Conservation (phyloP, 176 grass and related monocot species). For the Thinopyrum elongatum region DNA sequence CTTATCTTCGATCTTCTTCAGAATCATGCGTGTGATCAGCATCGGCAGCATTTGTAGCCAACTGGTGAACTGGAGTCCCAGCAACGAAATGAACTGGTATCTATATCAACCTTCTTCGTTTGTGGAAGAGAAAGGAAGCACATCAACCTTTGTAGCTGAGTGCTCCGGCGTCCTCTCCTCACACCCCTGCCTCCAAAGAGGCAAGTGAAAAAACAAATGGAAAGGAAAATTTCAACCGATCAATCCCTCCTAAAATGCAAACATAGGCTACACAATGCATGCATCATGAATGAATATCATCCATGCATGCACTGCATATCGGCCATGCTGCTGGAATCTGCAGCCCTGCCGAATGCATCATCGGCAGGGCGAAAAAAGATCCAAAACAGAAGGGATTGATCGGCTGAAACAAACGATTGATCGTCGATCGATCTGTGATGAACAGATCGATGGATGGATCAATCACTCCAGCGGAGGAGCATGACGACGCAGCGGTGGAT, state of each 20-base stretch:
- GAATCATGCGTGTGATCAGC: background rate
- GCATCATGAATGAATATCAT: background rate
- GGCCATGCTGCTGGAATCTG: constrained; percentile 24
- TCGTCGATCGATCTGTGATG: background rate
- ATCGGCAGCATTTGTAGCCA: background rate
- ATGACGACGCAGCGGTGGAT: constrained; percentile 42
- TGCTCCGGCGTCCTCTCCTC: background rate
- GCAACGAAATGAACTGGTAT: background rate
- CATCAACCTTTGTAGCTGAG: background rate
- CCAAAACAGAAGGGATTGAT: constrained; percentile 21
- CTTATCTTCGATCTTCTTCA: background rate
- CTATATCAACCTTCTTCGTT: constrained; percentile 3
- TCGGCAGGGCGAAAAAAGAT: constrained; percentile 31
- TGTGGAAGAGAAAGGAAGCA: background rate
- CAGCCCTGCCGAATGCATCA: background rate
- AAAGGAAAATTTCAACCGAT: constrained; percentile 20
- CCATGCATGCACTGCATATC: background rate
- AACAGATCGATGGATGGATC: background rate
- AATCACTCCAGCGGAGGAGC: constrained; percentile 46
- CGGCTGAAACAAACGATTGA: constrained; percentile 6
- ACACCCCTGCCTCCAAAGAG: constrained; percentile 2
- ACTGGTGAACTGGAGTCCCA: background rate
- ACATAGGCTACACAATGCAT: background rate
- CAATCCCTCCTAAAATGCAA: constrained; percentile 28
- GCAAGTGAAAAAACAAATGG: constrained; percentile 23